phyloP scores from a whole-genome alignment of 192 early-diverging fungal species.

The Coemansia sp. region DNA sequence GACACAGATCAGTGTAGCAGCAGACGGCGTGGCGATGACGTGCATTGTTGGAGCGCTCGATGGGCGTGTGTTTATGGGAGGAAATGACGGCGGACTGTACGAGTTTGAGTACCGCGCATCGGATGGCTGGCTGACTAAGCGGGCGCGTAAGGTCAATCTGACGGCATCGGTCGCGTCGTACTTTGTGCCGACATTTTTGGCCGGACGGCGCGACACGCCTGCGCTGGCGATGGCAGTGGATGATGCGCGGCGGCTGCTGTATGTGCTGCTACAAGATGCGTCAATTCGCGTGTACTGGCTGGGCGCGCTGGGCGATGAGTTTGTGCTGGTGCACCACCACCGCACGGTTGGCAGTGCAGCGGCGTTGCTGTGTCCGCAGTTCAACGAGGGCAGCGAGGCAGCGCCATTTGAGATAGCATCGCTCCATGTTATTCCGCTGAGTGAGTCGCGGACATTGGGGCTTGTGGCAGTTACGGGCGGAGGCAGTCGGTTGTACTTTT shows the following conservation, averaged over 20 bases:
- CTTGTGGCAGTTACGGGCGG: conserved; percentile 79
- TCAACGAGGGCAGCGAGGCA: conserved; percentile 42
- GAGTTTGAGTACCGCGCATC: conserved; percentile 85
- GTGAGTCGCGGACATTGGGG: conserved; percentile 67
- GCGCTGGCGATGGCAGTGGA: conserved; percentile 70
- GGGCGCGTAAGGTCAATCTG: conserved; percentile 74
- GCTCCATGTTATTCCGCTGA: conserved; percentile 63
- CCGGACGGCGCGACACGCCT: conserved; percentile 37
- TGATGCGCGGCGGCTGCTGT: conserved; percentile 65
- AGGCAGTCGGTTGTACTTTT: conserved; percentile 77
- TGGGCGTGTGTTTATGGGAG: conserved; percentile 89
- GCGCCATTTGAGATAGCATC: conserved; percentile 68
- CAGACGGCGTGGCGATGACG: conserved; percentile 79
- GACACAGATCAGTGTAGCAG: conserved; percentile 75
- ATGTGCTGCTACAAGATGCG: conserved; percentile 67
- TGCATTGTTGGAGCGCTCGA: conserved; percentile 73
- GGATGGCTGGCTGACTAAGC: conserved; percentile 83
- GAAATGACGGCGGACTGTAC: conserved; percentile 82
- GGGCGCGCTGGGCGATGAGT: conserved; percentile 58
- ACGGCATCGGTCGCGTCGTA: conserved; percentile 63
- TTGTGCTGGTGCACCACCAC: conserved; percentile 56
- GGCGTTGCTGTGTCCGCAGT: conserved; percentile 52
- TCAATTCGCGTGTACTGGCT: conserved; percentile 71
- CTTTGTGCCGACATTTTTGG: conserved; percentile 70
- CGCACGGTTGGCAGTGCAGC: conserved; percentile 52